Evolutionary conservation across 2,329 filamentous ascomycete species (phyloP).

Genomic region (Trichoderma lentiforme): DNA sequence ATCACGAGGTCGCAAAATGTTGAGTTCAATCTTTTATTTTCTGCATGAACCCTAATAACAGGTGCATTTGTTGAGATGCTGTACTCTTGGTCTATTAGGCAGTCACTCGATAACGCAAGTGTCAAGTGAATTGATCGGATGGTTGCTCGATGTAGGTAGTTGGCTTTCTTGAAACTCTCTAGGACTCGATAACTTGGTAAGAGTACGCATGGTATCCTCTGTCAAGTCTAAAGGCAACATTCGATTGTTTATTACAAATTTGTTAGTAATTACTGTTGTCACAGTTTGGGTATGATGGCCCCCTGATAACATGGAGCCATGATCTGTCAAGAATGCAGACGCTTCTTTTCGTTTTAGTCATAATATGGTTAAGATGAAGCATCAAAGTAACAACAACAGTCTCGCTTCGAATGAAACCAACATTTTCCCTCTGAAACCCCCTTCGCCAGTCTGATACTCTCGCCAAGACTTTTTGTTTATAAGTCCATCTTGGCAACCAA

Average conservation of each 20-base stretch:
- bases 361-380: not conserved
- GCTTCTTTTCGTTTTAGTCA: not conserved
- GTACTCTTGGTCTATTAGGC: not conserved
- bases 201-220: not conserved
- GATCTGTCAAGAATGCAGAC: not conserved
- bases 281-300: not conserved
- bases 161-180: not conserved
- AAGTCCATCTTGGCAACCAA: not conserved
- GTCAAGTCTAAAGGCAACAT: not conserved
- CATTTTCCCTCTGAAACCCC: not conserved
- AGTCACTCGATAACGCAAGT: not conserved
- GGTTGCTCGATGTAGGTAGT: not conserved
- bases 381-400: not conserved
- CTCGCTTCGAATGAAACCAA: not conserved
- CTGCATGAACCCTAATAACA: not conserved
- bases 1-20: not conserved
- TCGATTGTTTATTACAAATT: not conserved
- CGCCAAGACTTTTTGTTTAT: not conserved
- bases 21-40: not conserved
- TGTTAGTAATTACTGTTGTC: not conserved
- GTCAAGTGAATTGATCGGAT: not conserved
- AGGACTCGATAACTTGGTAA: not conserved
- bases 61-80: not conserved
- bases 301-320: not conserved
- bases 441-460: not conserved